Conservation (phyloP, 345 rosid species). For the Ricinus communis region DNA sequence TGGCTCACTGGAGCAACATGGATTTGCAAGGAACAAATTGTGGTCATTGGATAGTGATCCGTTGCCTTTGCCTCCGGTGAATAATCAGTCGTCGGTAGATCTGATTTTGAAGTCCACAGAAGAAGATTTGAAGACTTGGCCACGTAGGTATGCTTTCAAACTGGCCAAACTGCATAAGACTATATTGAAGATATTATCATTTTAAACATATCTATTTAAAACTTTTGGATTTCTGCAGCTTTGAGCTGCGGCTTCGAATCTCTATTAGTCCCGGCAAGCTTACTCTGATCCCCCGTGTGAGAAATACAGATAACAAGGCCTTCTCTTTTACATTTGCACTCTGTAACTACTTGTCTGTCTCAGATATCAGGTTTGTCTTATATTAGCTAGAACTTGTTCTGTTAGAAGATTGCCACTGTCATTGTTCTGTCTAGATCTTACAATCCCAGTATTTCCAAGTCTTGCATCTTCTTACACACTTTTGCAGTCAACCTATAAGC, state of each 20-base stretch:
- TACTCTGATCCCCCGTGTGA: conserved; percentile 85
- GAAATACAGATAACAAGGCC: conserved; percentile 77
- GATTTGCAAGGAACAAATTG: conserved; percentile 76
- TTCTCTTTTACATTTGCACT: conserved; percentile 78
- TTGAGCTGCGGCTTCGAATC: conserved; percentile 83
- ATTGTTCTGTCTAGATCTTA: conserved; percentile 9
- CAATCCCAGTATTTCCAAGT: not conserved
- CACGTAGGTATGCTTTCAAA: conserved; percentile 57
- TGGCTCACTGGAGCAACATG: conserved; percentile 82
- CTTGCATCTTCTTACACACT: not conserved
- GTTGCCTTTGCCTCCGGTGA: conserved; percentile 76
- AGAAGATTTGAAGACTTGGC: conserved; percentile 82
- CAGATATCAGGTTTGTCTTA: conserved; percentile 80
- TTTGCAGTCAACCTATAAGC: conserved; percentile 2
- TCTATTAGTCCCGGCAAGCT: conserved; percentile 75
- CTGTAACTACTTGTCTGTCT: conserved; percentile 74
- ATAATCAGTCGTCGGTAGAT: conserved; percentile 72
- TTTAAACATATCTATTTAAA: conserved; percentile 5
- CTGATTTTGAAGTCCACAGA: conserved; percentile 71
- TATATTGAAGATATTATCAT: not conserved
- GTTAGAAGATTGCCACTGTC: conserved; percentile 3
- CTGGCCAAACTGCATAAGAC: not conserved
- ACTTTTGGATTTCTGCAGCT: conserved; percentile 49
- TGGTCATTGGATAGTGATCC: conserved; percentile 83
- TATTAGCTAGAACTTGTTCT: conserved; percentile 11